phyloP scores from a whole-genome alignment of 2,329 filamentous ascomycete species.

The Clarireedia hainanense region DNA sequence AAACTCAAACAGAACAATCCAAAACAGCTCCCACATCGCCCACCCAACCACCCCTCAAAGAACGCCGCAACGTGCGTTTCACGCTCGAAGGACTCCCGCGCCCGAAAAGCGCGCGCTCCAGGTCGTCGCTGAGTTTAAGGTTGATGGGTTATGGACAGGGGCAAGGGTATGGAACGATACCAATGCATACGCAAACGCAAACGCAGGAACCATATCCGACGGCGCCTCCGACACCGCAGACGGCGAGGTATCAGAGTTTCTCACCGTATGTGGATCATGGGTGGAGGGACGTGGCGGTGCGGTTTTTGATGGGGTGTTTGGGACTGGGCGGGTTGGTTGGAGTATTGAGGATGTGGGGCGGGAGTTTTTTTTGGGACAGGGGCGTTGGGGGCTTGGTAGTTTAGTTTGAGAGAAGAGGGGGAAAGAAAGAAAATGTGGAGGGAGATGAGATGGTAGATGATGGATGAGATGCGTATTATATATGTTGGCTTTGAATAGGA shows the following conservation, averaged over 20 bases:
- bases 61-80: neutral
- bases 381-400: no score
- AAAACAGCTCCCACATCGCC: neutral
- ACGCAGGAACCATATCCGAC: neutral
- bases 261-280: constrained; percentile 3
- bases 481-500: no score
- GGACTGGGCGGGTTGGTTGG: neutral
- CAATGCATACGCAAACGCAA: neutral
- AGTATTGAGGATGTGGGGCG: neutral
- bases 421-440: no score
- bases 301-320: neutral
- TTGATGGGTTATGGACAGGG: no score
- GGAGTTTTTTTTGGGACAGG: neutral
- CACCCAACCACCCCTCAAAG: neutral
- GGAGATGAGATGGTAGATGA: no score
- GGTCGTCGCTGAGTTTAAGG: neutral
- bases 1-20: neutral
- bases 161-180: no score
- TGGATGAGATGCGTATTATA: no score
- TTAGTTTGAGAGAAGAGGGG: no score
- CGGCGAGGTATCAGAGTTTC: constrained; percentile 3
- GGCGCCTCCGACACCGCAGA: neutral
- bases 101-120: neutral
- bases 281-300: neutral
- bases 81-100: neutral